Conservation (phyloP, 2,329 filamentous ascomycete species). For the Proliferodiscus dingleyae region DNA sequence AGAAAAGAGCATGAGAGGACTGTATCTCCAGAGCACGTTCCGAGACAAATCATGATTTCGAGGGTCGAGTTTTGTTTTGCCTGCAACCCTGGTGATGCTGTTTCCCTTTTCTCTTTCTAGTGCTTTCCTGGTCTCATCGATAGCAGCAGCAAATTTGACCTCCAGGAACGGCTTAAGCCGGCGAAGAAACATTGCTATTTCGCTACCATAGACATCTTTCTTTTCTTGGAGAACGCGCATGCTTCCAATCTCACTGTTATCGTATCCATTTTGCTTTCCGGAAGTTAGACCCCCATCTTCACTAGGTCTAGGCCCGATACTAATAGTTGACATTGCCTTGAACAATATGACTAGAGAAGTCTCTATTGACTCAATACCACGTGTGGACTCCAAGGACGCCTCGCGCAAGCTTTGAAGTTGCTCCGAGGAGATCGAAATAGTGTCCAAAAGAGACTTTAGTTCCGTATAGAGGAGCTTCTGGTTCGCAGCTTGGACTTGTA, state of each 20-base stretch:
- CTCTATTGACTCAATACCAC: conserved; percentile 75
- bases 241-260: conserved; percentile 55
- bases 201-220: conserved; percentile 78
- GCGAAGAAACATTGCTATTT: conserved; percentile 71
- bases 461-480: conserved; percentile 88
- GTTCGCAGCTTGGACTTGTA: conserved; percentile 95
- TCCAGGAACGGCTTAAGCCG: conserved; percentile 79
- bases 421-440: conserved; percentile 76
- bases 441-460: conserved; percentile 81
- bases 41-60: conserved; percentile 67
- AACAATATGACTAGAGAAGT: conserved; percentile 73
- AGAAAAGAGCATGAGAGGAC: conserved; percentile 80
- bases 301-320: conserved; percentile 40
- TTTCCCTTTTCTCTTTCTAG: conserved; percentile 46
- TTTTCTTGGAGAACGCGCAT: conserved; percentile 96
- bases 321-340: conserved; percentile 87
- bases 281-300: conserved; percentile 29
- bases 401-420: conserved; percentile 70
- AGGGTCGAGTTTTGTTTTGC: conserved; percentile 61
- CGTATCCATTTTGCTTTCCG: conserved; percentile 38
- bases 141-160: conserved; percentile 70
- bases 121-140: conserved; percentile 63
- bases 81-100: conserved; percentile 43
- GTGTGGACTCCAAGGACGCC: conserved; percentile 65
- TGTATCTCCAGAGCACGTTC: conserved; percentile 78